Evolutionary conservation across 495 filamentous ascomycete species (phyloP), one percentile per base, ranked within the genome.

Genomic region (Xylaria cubensis): DNA sequence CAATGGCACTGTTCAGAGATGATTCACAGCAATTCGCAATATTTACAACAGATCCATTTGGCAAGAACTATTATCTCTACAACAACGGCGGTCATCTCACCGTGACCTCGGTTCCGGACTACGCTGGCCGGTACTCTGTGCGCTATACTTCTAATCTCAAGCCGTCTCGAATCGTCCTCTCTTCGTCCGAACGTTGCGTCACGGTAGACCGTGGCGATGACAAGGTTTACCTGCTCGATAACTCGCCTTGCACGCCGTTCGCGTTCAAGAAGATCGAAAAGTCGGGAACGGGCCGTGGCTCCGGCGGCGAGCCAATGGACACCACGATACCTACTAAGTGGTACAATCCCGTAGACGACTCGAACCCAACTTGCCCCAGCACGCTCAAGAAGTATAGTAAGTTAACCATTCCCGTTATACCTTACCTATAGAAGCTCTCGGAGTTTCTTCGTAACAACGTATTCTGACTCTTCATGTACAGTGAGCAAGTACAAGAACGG

Each of bases 401-500:
- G 32, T 62, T 39, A 13, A 39, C 29, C 44, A 46, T 19, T 46
- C 2, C 4, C 15, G 0, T 46, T 4, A 46, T 17, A 48, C 17
- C 44, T 48, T 19, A 4, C 17, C 44, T 29, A 17, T n/a, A 5
- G 4, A 19, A 5, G 13, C 44, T 7, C 5, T 17, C 13, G 17
- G 5, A 5, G 44, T 5, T 5, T 5, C 1, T 48, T n/a, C 44
- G 6, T 48, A 48, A 15, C 44, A 48, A 48, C 6, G 44, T n/a
- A 48, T n/a, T 17, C 15, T 12, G 8, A 39, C 36, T 39, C 6
- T 39, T 8, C 36, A 6, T 8, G 36, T 8, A 8, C 36, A 39
- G 36, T 64, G 61, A 46, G 2, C 10, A 64, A 64, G 32, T 64
- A 46, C 39, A 64, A 64, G 61, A 64, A 29, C 24, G 61, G 39